Percentiles rank a stretch among this genome's conserved stretches.
Conservation (phyloP, 2,329 filamentous ascomycete species). For the Stagonosporopsis tanaceti region DNA sequence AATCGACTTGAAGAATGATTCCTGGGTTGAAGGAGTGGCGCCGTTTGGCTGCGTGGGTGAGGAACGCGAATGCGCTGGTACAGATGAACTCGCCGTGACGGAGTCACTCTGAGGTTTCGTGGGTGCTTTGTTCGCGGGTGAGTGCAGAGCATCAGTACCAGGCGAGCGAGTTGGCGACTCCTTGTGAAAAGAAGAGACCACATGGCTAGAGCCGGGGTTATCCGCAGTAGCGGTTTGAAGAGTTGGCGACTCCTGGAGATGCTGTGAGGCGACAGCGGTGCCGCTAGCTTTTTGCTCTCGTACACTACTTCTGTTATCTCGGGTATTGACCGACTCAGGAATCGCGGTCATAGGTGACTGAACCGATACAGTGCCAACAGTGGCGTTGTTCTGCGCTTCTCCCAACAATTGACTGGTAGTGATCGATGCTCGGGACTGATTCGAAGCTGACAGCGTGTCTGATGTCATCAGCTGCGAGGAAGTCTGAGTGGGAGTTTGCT, state of each 20-base stretch:
- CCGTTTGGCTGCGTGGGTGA: constrained; percentile 57
- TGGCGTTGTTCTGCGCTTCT: neutral
- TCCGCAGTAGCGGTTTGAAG: constrained; percentile 1
- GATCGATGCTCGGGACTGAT: neutral
- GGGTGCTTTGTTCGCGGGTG: constrained; percentile 18
- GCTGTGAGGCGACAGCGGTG: constrained; percentile 4
- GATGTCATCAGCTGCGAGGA: neutral
- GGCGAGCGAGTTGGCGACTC: constrained; percentile 18
- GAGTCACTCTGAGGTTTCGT: constrained; percentile 29
- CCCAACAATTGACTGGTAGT: constrained; percentile 3
- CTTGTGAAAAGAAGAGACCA: constrained; percentile 16
- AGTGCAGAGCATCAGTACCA: constrained; percentile 22
- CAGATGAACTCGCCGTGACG: constrained; percentile 26
- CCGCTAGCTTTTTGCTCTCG: neutral
- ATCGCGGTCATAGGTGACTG: neutral
- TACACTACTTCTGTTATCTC: neutral
- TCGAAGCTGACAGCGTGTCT: neutral
- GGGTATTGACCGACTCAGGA: neutral
- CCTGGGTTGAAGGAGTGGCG: constrained; percentile 84
- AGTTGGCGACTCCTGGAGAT: neutral
- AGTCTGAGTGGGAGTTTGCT: neutral
- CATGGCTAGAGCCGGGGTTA: constrained; percentile 8
- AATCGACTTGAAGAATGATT: constrained; percentile 97
- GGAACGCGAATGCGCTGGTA: constrained; percentile 30
- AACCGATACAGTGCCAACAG: neutral